Evolutionary conservation across 306 rosid genomes (phyloP), one percentile per base, ranked within the genome.

Genomic region (Fragaria iinumae): DNA sequence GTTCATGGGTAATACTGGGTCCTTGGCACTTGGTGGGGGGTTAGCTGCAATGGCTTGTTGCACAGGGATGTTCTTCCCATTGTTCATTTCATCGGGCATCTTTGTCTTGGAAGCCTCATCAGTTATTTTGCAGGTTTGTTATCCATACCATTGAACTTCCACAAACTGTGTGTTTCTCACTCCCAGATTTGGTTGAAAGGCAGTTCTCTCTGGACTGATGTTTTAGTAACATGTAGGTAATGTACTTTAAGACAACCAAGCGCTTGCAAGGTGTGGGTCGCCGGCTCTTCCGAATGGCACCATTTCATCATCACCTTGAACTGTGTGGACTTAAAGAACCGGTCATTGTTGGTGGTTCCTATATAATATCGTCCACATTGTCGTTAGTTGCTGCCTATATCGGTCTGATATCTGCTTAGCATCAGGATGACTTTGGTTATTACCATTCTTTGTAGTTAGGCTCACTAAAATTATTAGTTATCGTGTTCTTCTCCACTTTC

Each of bases 41-140:
- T 90, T 95, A 81, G 96, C 97, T 74, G 94, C 98, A 77, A 95
- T 95, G 93, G 98, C 98, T 79, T 87, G 92, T 60, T 95, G 92
- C 81, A 88, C 96, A 1, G 98, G 98, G 82, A 95, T 95, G 98
- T 95, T 92, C 87, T 82, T 95, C 76, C 98, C 98, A 1, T 80
- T 95, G 18, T 80, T 95, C 73, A 84, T 95, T 77, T 84, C 97
- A 55, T 89, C 93, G 13, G 97, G 94, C 66, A 53, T 92, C 73
- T 92, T 95, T 74, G 41, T 92, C n/a, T 32, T 86, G 45, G 97
- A 95, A 84, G 90, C 90, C 29, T 86, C 89, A 52, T 83, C 97
- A 1, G 82, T 89, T 84, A 80, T 95, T 77, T 34, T 92, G 79
- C 97, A 90, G 98, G 97, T 92, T 64, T 9, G 65, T 49, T 16